These are phyloP conservation scores for Komagataella pastoris DNA, from an alignment of 805 yeast species.

Conservation along the genomic window DNA sequence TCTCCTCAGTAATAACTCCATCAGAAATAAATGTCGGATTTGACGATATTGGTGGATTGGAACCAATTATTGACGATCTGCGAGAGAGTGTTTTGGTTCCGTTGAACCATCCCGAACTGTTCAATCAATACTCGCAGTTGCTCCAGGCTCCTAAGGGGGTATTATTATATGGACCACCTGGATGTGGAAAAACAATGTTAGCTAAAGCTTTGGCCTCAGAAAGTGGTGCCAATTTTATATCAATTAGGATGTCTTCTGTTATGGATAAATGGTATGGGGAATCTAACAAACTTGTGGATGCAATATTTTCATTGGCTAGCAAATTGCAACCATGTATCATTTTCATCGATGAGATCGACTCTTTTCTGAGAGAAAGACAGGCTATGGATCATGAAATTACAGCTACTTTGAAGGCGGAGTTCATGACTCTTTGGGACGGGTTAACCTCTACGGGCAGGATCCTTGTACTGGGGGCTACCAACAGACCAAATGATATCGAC, in stretches of 20 bases:
- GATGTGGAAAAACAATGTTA: conserved; percentile 98
- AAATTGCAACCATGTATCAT: conserved; percentile 96
- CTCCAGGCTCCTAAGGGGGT: conserved; percentile 99
- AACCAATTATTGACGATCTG: conserved; percentile 72
- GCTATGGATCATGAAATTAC: conserved; percentile 67
- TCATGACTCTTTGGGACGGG: conserved; percentile 91
- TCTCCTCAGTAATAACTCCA: conserved; percentile 73
- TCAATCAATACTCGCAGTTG: conserved; percentile 64
- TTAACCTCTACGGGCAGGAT: conserved; percentile 85
- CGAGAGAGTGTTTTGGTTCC: conserved; percentile 98
- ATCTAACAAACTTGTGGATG: conserved; percentile 99
- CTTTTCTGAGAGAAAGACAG: conserved; percentile 96
- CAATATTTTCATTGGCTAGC: conserved; percentile 91
- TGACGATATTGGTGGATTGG: conserved; percentile 87
- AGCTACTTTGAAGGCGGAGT: conserved; percentile 77
- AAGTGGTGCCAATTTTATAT: conserved; percentile 88
- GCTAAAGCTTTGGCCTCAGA: conserved; percentile 98
- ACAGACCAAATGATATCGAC: conserved; percentile 96
- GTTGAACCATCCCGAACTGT: conserved; percentile 76
- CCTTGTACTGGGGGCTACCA: conserved; percentile 92
- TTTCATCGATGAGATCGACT: conserved; percentile 97
- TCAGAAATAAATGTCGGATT: conserved; percentile 92
- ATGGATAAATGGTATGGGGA: conserved; percentile 98
- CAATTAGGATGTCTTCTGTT: conserved; percentile 96
- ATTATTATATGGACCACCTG: conserved; percentile 96